Percentiles rank a stretch among this genome's conserved stretches.
These are phyloP conservation scores for Kappamyces sp. DNA, from an alignment of 192 early-diverging fungal species.

Conservation along the genomic window DNA sequence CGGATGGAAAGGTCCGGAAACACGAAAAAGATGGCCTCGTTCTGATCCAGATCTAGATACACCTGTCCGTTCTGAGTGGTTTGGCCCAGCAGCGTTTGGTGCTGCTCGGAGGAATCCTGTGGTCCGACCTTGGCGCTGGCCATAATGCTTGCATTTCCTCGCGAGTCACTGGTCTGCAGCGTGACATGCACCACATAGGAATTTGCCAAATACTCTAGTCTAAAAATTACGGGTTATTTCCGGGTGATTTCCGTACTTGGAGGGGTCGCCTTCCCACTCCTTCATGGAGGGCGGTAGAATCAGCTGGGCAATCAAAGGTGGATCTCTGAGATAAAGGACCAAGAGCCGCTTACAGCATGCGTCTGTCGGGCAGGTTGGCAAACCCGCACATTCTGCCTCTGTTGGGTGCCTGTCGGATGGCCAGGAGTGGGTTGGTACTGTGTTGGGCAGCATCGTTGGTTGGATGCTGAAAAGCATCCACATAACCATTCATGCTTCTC, in stretches of 20 bases:
- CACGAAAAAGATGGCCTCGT: conserved; percentile 38
- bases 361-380: conserved; percentile 9
- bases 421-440: conserved; percentile 2
- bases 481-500: too few species aligned
- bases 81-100: conserved; percentile 25
- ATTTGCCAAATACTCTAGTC: conserved; percentile 7
- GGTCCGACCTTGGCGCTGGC: conserved; percentile 7
- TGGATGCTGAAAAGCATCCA: too few species aligned
- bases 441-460: too few species aligned
- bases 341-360: conserved; percentile 16
- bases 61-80: conserved; percentile 9
- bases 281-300: conserved; percentile 14
- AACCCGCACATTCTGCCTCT: conserved; percentile 25
- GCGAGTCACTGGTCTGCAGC: conserved; percentile 15
- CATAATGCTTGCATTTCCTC: background rate
- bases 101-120: conserved; percentile 2
- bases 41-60: conserved; percentile 25
- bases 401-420: conserved; percentile 15
- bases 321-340: conserved; percentile 20
- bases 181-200: conserved; percentile 26
- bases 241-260: conserved; percentile 16
- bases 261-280: background rate
- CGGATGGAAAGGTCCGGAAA: conserved; percentile 42
- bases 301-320: conserved; percentile 27
- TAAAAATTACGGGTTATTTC: conserved; percentile 15